A percentile compares a stretch with the other conserved stretches of the same genome.
These are phyloP conservation scores for Penicillium robsamsonii DNA, from an alignment of 495 filamentous ascomycete species.

Conservation along the genomic window DNA sequence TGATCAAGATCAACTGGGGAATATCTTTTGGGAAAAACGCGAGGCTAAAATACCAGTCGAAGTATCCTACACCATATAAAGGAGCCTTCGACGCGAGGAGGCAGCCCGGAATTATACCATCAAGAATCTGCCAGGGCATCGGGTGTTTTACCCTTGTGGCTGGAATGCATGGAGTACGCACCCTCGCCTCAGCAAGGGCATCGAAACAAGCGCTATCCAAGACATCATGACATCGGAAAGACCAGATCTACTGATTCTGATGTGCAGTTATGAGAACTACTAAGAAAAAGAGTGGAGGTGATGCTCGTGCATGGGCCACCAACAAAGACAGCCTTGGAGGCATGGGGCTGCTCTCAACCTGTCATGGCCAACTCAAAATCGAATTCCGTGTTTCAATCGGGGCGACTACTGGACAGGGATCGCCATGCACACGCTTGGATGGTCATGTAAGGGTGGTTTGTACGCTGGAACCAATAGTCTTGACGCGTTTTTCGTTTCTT, in stretches of 20 bases:
- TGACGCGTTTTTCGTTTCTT: neutral
- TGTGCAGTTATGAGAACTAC: slow-evolving; percentile 13
- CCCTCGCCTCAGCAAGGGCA: slow-evolving; percentile 31
- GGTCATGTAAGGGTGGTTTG: slow-evolving; percentile 16
- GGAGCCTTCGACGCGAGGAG: neutral
- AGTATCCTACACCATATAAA: neutral
- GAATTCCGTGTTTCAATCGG: slow-evolving; percentile 10
- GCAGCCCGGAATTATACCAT: slow-evolving; percentile 6
- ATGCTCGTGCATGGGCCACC: slow-evolving; percentile 13
- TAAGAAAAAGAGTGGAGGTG: neutral
- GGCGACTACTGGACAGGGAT: slow-evolving; percentile 6
- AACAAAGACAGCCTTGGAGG: slow-evolving; percentile 16
- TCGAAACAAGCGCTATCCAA: neutral
- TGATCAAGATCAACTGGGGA: neutral
- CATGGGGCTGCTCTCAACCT: slow-evolving; percentile 4
- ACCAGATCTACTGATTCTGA: slow-evolving; percentile 11
- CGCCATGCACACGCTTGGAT: slow-evolving; percentile 11
- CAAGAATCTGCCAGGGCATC: slow-evolving; percentile 14
- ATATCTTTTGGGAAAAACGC: neutral
- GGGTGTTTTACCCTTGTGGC: slow-evolving; percentile 16
- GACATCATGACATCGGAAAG: neutral
- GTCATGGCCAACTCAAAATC: slow-evolving; percentile 13
- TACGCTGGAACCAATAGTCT: slow-evolving; percentile 12
- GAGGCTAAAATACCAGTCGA: neutral
- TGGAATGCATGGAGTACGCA: slow-evolving; percentile 19